These are phyloP conservation scores for Mycothermus thermophilus DNA, from an alignment of 495 filamentous ascomycete genomes.

Conservation along the genomic window DNA sequence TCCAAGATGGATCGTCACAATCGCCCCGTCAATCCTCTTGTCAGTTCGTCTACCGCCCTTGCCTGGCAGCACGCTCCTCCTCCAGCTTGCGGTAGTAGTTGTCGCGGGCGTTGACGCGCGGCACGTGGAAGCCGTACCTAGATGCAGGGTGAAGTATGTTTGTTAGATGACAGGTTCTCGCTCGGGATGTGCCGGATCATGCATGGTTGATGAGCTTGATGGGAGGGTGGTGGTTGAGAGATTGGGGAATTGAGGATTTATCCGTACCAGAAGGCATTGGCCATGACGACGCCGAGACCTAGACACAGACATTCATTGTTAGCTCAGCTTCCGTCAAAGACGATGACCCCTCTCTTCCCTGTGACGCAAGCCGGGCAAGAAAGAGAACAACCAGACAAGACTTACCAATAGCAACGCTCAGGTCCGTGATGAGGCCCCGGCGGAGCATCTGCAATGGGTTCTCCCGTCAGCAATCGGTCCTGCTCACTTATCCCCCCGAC, in stretches of 20 bases:
- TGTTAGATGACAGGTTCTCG: too few species aligned
- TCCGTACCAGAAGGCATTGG: constrained; percentile 34
- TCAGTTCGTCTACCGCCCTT: too few species aligned
- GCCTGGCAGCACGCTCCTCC: constrained; percentile 29
- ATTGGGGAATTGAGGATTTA: constrained; percentile 1
- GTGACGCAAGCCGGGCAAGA: neutral
- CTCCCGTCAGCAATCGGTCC: constrained; percentile 14
- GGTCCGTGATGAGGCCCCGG: constrained; percentile 32
- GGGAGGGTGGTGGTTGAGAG: too few species aligned
- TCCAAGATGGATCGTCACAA: too few species aligned
- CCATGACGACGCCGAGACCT: constrained; percentile 32
- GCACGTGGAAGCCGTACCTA: constrained; percentile 42
- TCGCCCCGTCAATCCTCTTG: neutral
- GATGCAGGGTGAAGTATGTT: too few species aligned
- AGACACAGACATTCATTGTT: too few species aligned
- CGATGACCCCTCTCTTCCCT: neutral
- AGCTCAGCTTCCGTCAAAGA: constrained; percentile 6
- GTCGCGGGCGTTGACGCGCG: constrained; percentile 36
- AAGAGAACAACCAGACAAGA: neutral
- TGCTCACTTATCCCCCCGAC: neutral
- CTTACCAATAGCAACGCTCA: constrained; percentile 32
- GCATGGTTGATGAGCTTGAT: too few species aligned
- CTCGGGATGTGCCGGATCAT: too few species aligned
- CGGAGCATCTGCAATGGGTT: constrained; percentile 42
- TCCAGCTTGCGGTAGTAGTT: constrained; percentile 34